Conservation (phyloP, 768 basidiomycete genomes). For the Tremella fuciformis region DNA sequence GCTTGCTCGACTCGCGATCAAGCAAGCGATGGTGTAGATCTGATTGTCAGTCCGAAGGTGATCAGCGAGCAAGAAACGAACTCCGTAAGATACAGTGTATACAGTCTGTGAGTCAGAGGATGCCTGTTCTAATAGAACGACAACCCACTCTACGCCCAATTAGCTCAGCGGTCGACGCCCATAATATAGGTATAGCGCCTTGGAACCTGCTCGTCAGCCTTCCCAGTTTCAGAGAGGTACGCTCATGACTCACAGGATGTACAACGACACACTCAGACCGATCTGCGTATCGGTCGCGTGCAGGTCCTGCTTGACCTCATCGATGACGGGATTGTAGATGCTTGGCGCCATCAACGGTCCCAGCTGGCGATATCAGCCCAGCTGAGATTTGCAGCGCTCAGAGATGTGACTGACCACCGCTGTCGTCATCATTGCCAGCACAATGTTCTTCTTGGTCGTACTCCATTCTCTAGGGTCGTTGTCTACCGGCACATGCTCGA, state of each 20-base stretch:
- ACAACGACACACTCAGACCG: conserved; percentile 48
- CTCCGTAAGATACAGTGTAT: conserved; percentile 49
- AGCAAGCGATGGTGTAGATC: conserved; percentile 47
- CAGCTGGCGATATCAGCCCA: conserved; percentile 31
- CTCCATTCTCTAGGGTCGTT: conserved; percentile 53
- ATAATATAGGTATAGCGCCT: conserved; percentile 42
- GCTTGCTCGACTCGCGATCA: conserved; percentile 44
- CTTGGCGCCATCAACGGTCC: conserved; percentile 49
- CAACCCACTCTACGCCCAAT: conserved; percentile 42
- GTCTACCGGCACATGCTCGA: conserved; percentile 53
- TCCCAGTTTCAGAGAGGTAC: not conserved
- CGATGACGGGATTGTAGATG: conserved; percentile 53
- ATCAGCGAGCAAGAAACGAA: conserved; percentile 14
- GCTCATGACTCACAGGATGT: conserved; percentile 45
- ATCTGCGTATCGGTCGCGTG: conserved; percentile 47
- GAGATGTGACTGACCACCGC: conserved; percentile 31
- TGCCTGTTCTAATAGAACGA: not conserved
- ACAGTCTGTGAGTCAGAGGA: conserved; percentile 18
- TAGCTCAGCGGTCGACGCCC: conserved; percentile 44
- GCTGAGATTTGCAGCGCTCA: not conserved
- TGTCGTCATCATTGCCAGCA: conserved; percentile 32
- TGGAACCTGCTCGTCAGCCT: conserved; percentile 24
- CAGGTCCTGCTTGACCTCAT: conserved; percentile 46
- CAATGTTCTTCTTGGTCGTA: conserved; percentile 45
- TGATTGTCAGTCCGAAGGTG: conserved; percentile 15